phyloP scores from a whole-genome alignment of 2,329 filamentous ascomycete genomes.

The Coniochaeta sp. region DNA sequence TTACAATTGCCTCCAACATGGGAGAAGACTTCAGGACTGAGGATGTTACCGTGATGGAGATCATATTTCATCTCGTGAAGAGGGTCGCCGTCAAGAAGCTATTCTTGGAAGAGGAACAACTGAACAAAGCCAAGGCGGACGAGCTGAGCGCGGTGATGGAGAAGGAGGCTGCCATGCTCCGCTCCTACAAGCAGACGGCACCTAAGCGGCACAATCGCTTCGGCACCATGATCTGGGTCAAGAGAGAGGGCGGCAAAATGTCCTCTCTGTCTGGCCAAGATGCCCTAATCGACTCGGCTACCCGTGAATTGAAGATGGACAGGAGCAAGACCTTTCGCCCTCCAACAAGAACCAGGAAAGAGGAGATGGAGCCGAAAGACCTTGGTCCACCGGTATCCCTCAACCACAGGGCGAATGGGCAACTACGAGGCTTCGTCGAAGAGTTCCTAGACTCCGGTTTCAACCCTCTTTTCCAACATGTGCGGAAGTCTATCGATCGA shows the following conservation, averaged over 20 bases:
- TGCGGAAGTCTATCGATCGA: slow-evolving; percentile 84
- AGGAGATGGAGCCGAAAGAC: slow-evolving; percentile 61
- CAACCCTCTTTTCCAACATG: slow-evolving; percentile 79
- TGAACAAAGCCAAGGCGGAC: slow-evolving; percentile 60
- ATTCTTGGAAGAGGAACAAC: slow-evolving; percentile 73
- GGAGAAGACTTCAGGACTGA: slow-evolving; percentile 88
- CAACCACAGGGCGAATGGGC: slow-evolving; percentile 64
- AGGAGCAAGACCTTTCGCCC: slow-evolving; percentile 85
- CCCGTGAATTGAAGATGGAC: slow-evolving; percentile 82
- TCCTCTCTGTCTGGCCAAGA: slow-evolving; percentile 86
- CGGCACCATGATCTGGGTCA: slow-evolving; percentile 95
- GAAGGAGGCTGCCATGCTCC: slow-evolving; percentile 78
- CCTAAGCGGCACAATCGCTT: slow-evolving; percentile 89
- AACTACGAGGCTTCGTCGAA: slow-evolving; percentile 76
- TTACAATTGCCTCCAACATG: slow-evolving; percentile 87
- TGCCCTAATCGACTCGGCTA: slow-evolving; percentile 65
- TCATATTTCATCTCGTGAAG: slow-evolving; percentile 87
- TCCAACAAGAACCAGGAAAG: slow-evolving; percentile 56
- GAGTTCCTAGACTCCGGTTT: slow-evolving; percentile 95
- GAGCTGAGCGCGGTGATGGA: slow-evolving; percentile 70
- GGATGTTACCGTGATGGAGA: slow-evolving; percentile 84
- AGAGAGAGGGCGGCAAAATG: slow-evolving; percentile 76
- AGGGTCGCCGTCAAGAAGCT: slow-evolving; percentile 77
- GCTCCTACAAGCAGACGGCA: slow-evolving; percentile 67
- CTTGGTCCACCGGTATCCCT: slow-evolving; percentile 69